Percentiles rank a stretch among this genome's conserved stretches.
Evolutionary conservation across 371 early-diverging fungal genomes (phyloP).

Genomic region (Mucor saturninus): DNA sequence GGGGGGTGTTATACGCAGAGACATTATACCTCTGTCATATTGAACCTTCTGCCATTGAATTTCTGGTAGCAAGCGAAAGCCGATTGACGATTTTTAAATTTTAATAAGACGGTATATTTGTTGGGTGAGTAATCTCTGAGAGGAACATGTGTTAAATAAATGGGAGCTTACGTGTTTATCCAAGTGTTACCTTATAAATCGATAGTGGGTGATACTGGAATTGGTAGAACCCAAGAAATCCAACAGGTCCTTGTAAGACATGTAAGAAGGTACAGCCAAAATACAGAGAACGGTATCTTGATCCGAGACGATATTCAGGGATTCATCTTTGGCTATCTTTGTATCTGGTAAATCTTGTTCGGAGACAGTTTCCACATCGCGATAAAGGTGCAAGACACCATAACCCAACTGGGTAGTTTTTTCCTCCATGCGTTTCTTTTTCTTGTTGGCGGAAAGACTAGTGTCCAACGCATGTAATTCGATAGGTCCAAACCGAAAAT

Average conservation of each 20-base stretch:
- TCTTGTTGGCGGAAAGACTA: conserved; percentile 2
- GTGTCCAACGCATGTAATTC: conserved; percentile 22
- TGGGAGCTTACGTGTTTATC: neutral
- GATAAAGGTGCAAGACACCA: conserved; percentile 80
- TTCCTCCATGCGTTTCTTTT: conserved; percentile 20
- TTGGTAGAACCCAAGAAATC: conserved; percentile 74
- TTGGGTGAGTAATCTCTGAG: conserved; percentile 77
- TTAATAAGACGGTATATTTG: conserved; percentile 84
- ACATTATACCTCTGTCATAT: conserved; percentile 70
- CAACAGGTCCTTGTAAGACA: conserved; percentile 86
- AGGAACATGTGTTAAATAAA: neutral
- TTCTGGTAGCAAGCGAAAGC: conserved; percentile 73
- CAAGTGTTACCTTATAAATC: conserved; percentile 64
- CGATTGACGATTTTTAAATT: conserved; percentile 61
- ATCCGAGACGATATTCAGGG: conserved; percentile 21
- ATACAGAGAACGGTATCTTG: conserved; percentile 65
- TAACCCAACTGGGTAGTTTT: conserved; percentile 32
- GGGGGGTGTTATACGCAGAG: neutral
- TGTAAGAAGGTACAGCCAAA: conserved; percentile 86
- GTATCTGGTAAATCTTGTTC: conserved; percentile 31
- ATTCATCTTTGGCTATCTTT: conserved; percentile 26
- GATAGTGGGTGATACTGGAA: conserved; percentile 63
- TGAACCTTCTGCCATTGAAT: conserved; percentile 84
- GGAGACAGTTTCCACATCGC: conserved; percentile 50
- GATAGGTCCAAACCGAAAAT: conserved; percentile 42